phyloP scores from a whole-genome alignment of 2,329 filamentous ascomycete species.

The Colletotrichum chlorophyti region DNA sequence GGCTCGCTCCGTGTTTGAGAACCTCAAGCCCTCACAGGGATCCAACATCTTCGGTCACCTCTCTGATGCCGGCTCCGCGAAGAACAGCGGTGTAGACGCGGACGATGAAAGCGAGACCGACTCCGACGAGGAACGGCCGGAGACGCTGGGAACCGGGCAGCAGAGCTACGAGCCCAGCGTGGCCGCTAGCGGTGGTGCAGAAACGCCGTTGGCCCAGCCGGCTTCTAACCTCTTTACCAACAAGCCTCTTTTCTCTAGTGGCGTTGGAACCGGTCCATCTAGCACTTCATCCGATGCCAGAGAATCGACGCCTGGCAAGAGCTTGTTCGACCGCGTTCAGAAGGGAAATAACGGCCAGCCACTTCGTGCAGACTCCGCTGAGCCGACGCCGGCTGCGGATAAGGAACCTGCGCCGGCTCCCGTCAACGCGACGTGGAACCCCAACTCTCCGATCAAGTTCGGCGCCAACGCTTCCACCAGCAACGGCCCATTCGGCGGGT shows the following conservation, averaged over 20 bases:
- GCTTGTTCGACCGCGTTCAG: conserved; percentile 63
- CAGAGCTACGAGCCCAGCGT: conserved; percentile 52
- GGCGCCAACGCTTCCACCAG: conserved; percentile 40
- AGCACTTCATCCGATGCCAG: conserved; percentile 49
- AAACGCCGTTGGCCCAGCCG: conserved; percentile 46
- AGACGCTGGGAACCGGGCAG: conserved; percentile 49
- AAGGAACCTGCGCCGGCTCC: conserved; percentile 35
- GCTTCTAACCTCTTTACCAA: conserved; percentile 39
- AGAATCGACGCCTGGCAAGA: conserved; percentile 53
- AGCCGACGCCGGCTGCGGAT: conserved; percentile 39
- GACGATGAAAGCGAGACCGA: conserved; percentile 54
- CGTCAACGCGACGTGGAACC: conserved; percentile 55
- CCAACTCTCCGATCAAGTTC: conserved; percentile 62
- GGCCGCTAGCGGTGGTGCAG: conserved; percentile 48
- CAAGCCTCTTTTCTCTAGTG: conserved; percentile 33
- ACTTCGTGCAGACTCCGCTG: conserved; percentile 43
- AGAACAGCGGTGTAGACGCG: conserved; percentile 58
- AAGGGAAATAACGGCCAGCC: conserved; percentile 58
- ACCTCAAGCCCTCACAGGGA: conserved; percentile 41
- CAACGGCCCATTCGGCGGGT: conserved; percentile 29
- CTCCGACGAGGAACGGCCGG: conserved; percentile 48
- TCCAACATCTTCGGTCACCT: conserved; percentile 67
- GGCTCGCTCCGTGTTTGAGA: conserved; percentile 51
- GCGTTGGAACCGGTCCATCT: conserved; percentile 35
- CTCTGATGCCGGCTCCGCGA: conserved; percentile 61